Evolutionary conservation across 331 rosid genomes (phyloP), one percentile per base, ranked within the genome.

Genomic region (Phaseolus coccineus): DNA sequence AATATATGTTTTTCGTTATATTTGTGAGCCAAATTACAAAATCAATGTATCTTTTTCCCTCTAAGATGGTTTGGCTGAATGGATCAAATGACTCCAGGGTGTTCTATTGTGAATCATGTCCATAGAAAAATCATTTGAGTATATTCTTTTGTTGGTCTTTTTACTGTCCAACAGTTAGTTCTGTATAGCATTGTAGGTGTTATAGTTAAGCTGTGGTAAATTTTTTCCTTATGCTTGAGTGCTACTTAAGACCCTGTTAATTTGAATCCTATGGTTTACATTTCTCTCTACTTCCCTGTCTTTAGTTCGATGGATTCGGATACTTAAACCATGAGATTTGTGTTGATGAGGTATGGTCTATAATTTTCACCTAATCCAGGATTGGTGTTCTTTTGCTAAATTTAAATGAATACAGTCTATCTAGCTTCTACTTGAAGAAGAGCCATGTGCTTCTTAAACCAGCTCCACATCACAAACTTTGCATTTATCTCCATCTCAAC

Each of bases 1-100:
- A 76, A 78, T 51, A 42, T 52, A 80, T 71, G 69, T 14, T 72
- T 80, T 71, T 33, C 3, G 51, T 79, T 59, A 4, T 57, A 80
- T 37, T 72, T 72, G 16, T 51, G 50, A 69, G 69, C 63, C 55
- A 30, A 82, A 57, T 51, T 61, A 68, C 16, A 4, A 37, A n/a
- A 37, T 3, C 8, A 8, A 64, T 6, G 30, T 16, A 64, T 15
- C 16, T 37, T 64, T 37, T 65, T 39, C 31, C 31, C 51, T 37
- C 31, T 65, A n/a, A 28, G 31, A n/a, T 37, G 51, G 71, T n/a
- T 39, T 39, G 31, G 30, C 50, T n/a, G 19, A 39, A 65, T 39
- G 50, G 71, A 39, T 65, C 51, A 65, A 37, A 39, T 37, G 71
- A 66, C 2, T 2, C 31, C 30, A n/a, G 19, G n/a, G 16, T 65